Evolutionary conservation across 1,284 basidiomycete species (phyloP), one percentile per base, ranked within the genome.

Genomic region (Tilletia caries): DNA sequence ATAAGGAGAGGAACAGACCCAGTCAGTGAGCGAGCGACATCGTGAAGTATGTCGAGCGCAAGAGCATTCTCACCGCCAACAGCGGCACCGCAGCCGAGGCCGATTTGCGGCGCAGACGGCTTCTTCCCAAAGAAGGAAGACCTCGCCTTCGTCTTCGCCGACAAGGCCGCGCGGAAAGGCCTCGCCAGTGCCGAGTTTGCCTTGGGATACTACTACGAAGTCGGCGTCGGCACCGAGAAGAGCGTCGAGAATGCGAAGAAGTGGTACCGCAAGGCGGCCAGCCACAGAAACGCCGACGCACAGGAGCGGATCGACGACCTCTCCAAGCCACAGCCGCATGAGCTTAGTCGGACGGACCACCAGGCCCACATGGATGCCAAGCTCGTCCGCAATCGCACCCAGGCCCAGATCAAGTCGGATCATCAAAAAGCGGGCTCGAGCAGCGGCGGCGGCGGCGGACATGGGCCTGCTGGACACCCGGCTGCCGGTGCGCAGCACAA

Each of bases 121-220:
- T 86, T 84, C 66, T 95, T 97, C 77, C 91, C 92, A 33, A 94
- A 94, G 84, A 93, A 96, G 83, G 94, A 97, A 82, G 85, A 83
- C 0, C 86, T 97, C 1, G 94, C 95, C 0, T 89, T 89, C 76
- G 92, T 90, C 0, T 97, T 96, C 85, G 94, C 94, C 0, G 91
- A 93, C 75, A 95, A 95, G 84, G 92, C 94, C 0, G 93, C 93
- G 0, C 85, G 87, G 67, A 91, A 90, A 74, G 90, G 89, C 0
- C 85, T 95, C 37, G 88, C 92, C 0, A 90, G 88, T 68, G 94
- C 92, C 0, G 91, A 95, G 83, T 97, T 97, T 82, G 94, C 94
- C 0, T 89, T 97, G 88, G 95, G 93, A 0, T 97, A 97, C 82
- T 96, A 94, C 81, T 86, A 87, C 48, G 93, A 95, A 80, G 92